These are phyloP conservation scores for Anthoceros angustus DNA, from an alignment of 225 moss, liverwort and hornwort genomes.

Conservation along the genomic window DNA sequence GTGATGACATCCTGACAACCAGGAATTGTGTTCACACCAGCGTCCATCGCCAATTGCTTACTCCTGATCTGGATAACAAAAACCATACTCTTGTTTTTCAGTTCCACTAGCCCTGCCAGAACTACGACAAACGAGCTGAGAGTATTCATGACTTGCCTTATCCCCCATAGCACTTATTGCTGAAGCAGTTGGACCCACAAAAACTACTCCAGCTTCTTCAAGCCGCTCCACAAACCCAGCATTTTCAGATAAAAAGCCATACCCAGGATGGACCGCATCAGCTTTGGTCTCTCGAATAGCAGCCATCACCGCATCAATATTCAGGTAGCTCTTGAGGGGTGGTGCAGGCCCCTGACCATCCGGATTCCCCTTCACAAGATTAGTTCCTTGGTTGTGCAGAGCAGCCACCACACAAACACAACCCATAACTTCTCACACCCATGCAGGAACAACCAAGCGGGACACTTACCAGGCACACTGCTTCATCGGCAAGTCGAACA, in stretches of 20 bases:
- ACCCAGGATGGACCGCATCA: slow-evolving; percentile 32
- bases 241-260: slow-evolving; percentile 29
- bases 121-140: neutral
- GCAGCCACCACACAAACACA: neutral
- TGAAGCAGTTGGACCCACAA: slow-evolving; percentile 23
- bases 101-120: neutral
- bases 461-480: slow-evolving; percentile 17
- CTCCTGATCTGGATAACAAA: slow-evolving; percentile 17
- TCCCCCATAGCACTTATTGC: slow-evolving; percentile 33
- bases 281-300: slow-evolving; percentile 19
- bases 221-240: slow-evolving; percentile 21
- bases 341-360: slow-evolving; percentile 23
- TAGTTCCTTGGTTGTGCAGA: neutral
- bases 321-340: slow-evolving; percentile 21
- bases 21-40: slow-evolving; percentile 26
- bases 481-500: slow-evolving; percentile 27
- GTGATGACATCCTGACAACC: slow-evolving; percentile 26
- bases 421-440: neutral
- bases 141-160: slow-evolving; percentile 12
- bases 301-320: slow-evolving; percentile 21
- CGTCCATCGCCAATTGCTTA: slow-evolving; percentile 21
- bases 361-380: neutral
- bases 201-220: slow-evolving; percentile 22
- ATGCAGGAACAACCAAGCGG: neutral
- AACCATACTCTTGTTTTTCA: neutral